Percentiles rank a stretch among this genome's conserved stretches.
Evolutionary conservation across 2,329 filamentous ascomycete species (phyloP).

Genomic region (Pestalotiopsis sp.): DNA sequence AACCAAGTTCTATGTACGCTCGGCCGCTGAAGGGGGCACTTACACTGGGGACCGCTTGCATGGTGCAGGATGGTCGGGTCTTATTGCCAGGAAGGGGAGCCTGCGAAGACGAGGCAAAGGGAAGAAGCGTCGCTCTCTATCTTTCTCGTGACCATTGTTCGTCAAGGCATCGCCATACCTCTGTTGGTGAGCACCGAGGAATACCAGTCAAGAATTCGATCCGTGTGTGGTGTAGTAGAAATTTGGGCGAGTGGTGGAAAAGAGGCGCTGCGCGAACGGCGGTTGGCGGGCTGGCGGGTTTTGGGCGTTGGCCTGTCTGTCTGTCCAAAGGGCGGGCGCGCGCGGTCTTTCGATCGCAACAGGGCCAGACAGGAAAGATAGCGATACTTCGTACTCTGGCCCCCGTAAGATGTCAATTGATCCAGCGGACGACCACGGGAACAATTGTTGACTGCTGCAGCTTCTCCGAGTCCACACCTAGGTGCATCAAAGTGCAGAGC

Average conservation of each 20-base stretch:
- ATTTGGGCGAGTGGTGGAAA: background rate
- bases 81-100: constrained; percentile 37
- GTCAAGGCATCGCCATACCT: constrained; percentile 34
- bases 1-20: background rate
- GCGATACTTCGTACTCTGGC: background rate
- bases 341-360: background rate
- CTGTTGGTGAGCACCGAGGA: constrained; percentile 19
- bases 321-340: background rate
- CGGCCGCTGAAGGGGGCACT: constrained; percentile 31
- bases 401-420: background rate
- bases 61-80: constrained; percentile 41
- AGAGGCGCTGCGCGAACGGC: background rate
- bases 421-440: background rate
- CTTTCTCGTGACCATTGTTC: constrained; percentile 35
- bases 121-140: constrained; percentile 27
- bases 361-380: background rate
- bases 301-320: background rate
- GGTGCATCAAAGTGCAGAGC: background rate
- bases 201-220: constrained; percentile 19
- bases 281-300: background rate
- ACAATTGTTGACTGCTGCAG: background rate
- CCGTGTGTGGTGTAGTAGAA: background rate
- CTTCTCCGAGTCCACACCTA: constrained; percentile 4
- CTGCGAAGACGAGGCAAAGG: constrained; percentile 33
- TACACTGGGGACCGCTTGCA: constrained; percentile 59